These are phyloP conservation scores for Phytophthora macrochlamydospora DNA, from an alignment of 352 stramenopile species.

Conservation along the genomic window DNA sequence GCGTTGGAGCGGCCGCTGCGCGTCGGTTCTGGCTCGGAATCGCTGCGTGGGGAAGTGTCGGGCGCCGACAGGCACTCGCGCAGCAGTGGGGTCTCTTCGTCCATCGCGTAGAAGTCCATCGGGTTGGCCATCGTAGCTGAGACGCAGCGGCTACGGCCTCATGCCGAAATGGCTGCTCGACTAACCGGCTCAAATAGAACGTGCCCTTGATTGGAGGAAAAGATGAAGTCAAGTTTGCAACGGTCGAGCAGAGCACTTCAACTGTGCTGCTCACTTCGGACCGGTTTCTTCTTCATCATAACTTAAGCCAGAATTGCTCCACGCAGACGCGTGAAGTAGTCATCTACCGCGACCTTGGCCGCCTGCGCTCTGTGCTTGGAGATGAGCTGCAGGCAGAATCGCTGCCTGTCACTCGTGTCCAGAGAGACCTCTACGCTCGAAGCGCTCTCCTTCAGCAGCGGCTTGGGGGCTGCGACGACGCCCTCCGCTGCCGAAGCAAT, in stretches of 20 bases:
- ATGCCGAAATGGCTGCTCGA: too few relatives aligned
- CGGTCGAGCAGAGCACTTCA: background rate
- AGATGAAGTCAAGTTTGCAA: background rate
- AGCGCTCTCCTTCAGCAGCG: background rate
- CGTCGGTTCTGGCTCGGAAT: slow-evolving; percentile 16
- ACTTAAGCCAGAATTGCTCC: background rate
- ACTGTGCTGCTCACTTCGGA: background rate
- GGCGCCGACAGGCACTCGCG: slow-evolving; percentile 5
- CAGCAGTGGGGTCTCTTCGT: slow-evolving; percentile 46
- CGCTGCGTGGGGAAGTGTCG: slow-evolving; percentile 24
- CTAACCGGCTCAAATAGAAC: background rate
- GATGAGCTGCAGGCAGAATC: slow-evolving; percentile 15
- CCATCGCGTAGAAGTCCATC: slow-evolving; percentile 34
- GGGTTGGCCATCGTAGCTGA: slow-evolving; percentile 1
- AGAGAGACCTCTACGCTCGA: background rate
- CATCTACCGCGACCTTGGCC: slow-evolving; percentile 6
- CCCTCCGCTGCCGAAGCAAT: background rate
- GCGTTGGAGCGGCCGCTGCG: slow-evolving; percentile 11
- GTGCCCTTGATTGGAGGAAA: background rate
- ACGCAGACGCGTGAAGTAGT: slow-evolving; percentile 21
- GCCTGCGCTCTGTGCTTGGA: slow-evolving; percentile 4
- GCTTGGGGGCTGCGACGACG: background rate
- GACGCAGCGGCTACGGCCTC: too few relatives aligned
- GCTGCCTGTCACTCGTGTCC: slow-evolving; percentile 5
- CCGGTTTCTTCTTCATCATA: background rate